Conservation (phyloP, 305 asterid genomes). For the Petunia hybrid region DNA sequence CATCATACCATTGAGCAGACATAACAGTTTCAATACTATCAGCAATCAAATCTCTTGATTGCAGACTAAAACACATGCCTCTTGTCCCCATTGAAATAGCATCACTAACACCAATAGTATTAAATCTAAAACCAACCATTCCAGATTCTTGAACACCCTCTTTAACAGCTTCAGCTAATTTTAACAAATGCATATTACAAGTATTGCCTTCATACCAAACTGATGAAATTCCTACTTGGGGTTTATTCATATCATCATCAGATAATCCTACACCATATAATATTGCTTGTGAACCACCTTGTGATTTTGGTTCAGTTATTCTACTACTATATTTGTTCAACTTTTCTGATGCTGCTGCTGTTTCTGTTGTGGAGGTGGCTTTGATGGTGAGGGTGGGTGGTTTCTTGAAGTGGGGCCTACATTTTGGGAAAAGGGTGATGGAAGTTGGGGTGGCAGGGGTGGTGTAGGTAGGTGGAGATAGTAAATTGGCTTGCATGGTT, state of each 20-base stretch:
- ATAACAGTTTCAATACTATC: conserved; percentile 97
- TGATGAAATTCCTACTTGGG: conserved; percentile 96
- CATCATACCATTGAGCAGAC: conserved; percentile 99
- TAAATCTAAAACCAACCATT: conserved; percentile 95
- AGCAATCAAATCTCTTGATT: conserved; percentile 97
- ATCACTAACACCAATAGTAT: conserved; percentile 92
- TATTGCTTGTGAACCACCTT: conserved; percentile 96
- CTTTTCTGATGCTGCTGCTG: conserved; percentile 31
- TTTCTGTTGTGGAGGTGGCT: conserved; percentile 43
- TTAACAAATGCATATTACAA: conserved; percentile 91
- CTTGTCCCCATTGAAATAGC: conserved; percentile 98
- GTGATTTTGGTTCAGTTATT: conserved; percentile 96
- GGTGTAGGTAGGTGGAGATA: conserved; percentile 17
- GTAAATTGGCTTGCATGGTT: conserved; percentile 38
- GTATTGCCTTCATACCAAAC: conserved; percentile 99
- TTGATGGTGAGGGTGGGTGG: conserved; percentile 28
- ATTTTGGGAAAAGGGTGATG: conserved; percentile 38
- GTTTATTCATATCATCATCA: conserved; percentile 83
- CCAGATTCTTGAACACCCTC: conserved; percentile 81
- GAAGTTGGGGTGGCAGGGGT: conserved; percentile 43
- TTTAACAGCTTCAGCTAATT: conserved; percentile 86
- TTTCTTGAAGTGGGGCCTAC: conserved; percentile 32
- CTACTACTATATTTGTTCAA: conserved; percentile 87
- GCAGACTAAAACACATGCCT: conserved; percentile 97
- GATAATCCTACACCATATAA: conserved; percentile 93